Conservation (phyloP, 345 rosid genomes). For the Corchorus olitorius region DNA sequence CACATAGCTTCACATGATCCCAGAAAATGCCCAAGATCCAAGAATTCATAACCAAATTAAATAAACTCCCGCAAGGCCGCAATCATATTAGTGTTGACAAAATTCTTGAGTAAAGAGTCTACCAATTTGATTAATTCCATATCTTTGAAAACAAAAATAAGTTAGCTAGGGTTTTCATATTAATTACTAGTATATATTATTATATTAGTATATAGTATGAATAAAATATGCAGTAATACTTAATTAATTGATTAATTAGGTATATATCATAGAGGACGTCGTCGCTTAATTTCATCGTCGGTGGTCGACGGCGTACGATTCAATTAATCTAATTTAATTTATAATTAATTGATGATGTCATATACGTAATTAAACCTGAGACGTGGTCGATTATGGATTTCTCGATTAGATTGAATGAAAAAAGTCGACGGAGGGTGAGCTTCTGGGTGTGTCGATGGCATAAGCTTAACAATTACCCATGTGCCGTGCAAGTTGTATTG, state of each 20-base stretch:
- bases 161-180: no score
- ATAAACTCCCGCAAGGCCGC: background rate
- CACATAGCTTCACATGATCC: slow-evolving; percentile 18
- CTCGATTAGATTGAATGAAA: background rate
- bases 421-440: background rate
- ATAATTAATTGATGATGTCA: background rate
- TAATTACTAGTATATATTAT: no score
- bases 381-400: background rate
- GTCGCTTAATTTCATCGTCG: background rate
- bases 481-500: background rate
- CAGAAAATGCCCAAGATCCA: slow-evolving; percentile 25
- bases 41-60: background rate
- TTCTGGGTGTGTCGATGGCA: background rate
- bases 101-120: background rate
- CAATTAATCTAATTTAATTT: slow-evolving; percentile 3
- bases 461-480: background rate
- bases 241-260: background rate
- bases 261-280: background rate
- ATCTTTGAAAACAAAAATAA: background rate
- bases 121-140: background rate
- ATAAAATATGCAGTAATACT: no score
- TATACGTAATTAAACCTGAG: background rate
- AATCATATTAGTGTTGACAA: background rate
- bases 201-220: background rate
- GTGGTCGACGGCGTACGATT: slow-evolving; percentile 10